Evolutionary conservation across 345 rosid genomes (phyloP).

Genomic region (Dovyalis caffra): DNA sequence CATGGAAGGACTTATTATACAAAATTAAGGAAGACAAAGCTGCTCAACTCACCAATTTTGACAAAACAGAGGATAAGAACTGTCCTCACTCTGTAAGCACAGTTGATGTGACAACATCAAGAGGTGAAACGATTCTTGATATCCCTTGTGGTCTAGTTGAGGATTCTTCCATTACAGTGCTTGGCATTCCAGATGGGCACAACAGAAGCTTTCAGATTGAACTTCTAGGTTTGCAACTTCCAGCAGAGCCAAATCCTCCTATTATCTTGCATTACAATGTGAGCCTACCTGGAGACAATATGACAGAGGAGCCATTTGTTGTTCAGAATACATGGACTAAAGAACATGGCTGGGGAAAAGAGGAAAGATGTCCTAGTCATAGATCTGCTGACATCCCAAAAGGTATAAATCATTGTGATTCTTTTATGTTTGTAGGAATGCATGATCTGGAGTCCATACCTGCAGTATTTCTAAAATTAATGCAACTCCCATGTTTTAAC

Average conservation of each 20-base stretch:
- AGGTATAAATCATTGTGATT: constrained; percentile 42
- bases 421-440: background rate
- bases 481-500: no score
- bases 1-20: constrained; percentile 50
- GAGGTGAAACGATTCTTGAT: constrained; percentile 42
- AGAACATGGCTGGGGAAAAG: constrained; percentile 73
- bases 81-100: constrained; percentile 58
- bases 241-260: constrained; percentile 43
- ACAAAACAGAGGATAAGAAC: constrained; percentile 28
- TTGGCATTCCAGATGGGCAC: constrained; percentile 65
- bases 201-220: constrained; percentile 58
- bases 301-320: constrained; percentile 59
- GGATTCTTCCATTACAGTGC: constrained; percentile 74
- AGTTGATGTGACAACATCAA: constrained; percentile 24
- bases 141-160: constrained; percentile 76
- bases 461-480: background rate
- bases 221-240: constrained; percentile 47
- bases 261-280: constrained; percentile 63
- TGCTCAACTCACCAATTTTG: constrained; percentile 15
- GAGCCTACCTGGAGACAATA: constrained; percentile 55
- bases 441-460: background rate
- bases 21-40: constrained; percentile 35
- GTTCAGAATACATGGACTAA: constrained; percentile 73
- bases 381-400: constrained; percentile 38
- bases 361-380: constrained; percentile 59